Evolutionary conservation across 345 rosid species (phyloP).

Genomic region (Eucalyptus decipiens): DNA sequence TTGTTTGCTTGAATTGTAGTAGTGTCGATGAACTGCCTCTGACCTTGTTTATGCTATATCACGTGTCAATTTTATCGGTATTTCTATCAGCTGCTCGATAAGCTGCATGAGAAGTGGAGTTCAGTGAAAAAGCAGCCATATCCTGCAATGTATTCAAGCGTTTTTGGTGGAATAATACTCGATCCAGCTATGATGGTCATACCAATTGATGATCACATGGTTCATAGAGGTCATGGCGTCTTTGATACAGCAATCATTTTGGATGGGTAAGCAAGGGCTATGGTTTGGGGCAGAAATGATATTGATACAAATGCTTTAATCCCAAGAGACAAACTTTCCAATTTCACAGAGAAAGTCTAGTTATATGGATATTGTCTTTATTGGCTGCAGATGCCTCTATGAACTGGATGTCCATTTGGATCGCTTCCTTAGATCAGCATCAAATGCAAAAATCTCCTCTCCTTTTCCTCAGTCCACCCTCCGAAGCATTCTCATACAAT

Average conservation of each 20-base stretch:
- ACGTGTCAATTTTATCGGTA: background rate
- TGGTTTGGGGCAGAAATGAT: background rate
- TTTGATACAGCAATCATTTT: constrained; percentile 57
- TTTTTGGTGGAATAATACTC: constrained; percentile 51
- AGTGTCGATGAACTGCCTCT: background rate
- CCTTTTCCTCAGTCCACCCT: constrained; percentile 54
- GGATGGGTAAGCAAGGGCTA: constrained; percentile 29
- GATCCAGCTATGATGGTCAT: constrained; percentile 68
- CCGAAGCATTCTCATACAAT: constrained; percentile 46
- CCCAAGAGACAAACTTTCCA: background rate
- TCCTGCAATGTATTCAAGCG: constrained; percentile 66
- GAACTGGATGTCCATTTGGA: constrained; percentile 60
- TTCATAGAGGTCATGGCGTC: constrained; percentile 66
- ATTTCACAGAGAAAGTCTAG: background rate
- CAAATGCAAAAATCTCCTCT: constrained; percentile 36
- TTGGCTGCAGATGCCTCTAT: constrained; percentile 32
- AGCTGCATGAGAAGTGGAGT: constrained; percentile 49
- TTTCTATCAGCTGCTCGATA: constrained; percentile 35
- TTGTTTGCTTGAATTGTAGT: background rate
- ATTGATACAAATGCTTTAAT: background rate
- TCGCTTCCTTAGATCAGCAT: constrained; percentile 50
- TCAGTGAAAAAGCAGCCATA: constrained; percentile 37
- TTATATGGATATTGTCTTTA: background rate
- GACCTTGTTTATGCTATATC: background rate
- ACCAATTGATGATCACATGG: constrained; percentile 76